These are phyloP conservation scores for Steccherinum ochraceum DNA, from an alignment of 768 basidiomycete species.

Conservation along the genomic window DNA sequence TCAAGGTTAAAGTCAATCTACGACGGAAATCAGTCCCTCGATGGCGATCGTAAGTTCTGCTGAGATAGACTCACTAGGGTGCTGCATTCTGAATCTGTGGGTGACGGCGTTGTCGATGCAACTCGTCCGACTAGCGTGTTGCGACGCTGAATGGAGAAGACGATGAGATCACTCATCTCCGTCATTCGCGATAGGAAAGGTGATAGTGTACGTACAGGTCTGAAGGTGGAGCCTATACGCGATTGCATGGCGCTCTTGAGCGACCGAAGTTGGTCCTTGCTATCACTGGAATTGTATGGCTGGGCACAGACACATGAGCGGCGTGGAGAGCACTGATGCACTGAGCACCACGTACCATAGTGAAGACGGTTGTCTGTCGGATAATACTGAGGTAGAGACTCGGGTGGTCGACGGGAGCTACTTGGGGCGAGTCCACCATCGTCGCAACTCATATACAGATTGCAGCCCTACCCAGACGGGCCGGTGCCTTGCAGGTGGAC, in stretches of 20 bases:
- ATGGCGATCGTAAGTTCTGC: neutral
- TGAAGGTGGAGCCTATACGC: constrained; percentile 12
- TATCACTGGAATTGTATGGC: constrained; percentile 4
- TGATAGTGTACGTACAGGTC: constrained; percentile 15
- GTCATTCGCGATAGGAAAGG: neutral
- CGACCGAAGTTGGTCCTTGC: constrained; percentile 18
- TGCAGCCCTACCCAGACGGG: constrained; percentile 3
- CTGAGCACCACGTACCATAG: constrained; percentile 12
- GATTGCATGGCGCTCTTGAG: constrained; percentile 18
- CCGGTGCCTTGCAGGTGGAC: constrained; percentile 14
- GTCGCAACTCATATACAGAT: constrained; percentile 14
- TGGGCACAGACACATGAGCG: constrained; percentile 9
- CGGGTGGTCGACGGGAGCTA: constrained; percentile 18
- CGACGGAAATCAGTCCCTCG: neutral
- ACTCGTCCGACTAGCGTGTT: constrained; percentile 5
- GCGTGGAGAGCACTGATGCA: neutral
- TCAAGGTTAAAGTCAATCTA: neutral
- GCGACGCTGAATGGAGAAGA: constrained; percentile 6
- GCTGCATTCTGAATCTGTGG: constrained; percentile 22
- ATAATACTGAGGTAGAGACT: constrained; percentile 20
- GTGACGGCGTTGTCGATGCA: constrained; percentile 11
- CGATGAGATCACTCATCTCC: neutral
- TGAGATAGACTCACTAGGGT: constrained; percentile 15
- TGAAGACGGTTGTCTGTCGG: constrained; percentile 13
- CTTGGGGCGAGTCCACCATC: constrained; percentile 6